Conservation (phyloP, 2,329 filamentous ascomycete genomes). For the Penicillium griseofulvum region DNA sequence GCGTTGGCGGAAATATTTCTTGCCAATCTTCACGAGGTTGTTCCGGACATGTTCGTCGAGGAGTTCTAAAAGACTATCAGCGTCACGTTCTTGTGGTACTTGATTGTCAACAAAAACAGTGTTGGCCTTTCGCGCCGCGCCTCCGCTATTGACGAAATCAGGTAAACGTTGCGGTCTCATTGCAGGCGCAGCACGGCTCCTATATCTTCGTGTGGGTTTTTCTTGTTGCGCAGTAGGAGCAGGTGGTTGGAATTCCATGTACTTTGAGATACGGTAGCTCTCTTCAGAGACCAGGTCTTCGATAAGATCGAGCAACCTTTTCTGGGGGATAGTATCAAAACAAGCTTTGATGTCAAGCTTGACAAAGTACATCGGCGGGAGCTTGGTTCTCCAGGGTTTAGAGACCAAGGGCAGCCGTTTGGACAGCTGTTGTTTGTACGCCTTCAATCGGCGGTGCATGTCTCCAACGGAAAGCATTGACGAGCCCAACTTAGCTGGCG, state of each 20-base stretch:
- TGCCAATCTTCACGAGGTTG: conserved; percentile 85
- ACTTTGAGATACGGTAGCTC: conserved; percentile 69
- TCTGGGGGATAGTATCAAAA: conserved; percentile 93
- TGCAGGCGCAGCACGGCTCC: conserved; percentile 50
- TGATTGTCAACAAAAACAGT: conserved; percentile 75
- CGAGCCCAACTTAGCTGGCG: conserved; percentile 67
- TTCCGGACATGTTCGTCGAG: conserved; percentile 75
- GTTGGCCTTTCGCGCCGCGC: conserved; percentile 53
- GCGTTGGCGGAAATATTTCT: conserved; percentile 83
- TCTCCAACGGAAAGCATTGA: conserved; percentile 79
- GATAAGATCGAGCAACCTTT: conserved; percentile 67
- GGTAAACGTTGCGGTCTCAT: conserved; percentile 47
- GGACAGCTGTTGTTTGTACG: conserved; percentile 56
- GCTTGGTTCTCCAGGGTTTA: conserved; percentile 9
- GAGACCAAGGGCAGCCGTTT: not conserved
- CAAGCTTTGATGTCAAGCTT: conserved; percentile 90
- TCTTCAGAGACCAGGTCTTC: conserved; percentile 54
- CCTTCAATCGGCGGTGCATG: conserved; percentile 69
- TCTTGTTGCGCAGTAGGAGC: conserved; percentile 17
- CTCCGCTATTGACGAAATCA: conserved; percentile 40
- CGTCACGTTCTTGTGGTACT: conserved; percentile 56
- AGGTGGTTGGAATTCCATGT: conserved; percentile 66
- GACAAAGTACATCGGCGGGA: conserved; percentile 71
- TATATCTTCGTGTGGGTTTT: conserved; percentile 49
- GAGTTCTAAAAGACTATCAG: conserved; percentile 63